These are phyloP conservation scores for Candida piceae DNA, from an alignment of 805 yeast genomes.

Conservation along the genomic window DNA sequence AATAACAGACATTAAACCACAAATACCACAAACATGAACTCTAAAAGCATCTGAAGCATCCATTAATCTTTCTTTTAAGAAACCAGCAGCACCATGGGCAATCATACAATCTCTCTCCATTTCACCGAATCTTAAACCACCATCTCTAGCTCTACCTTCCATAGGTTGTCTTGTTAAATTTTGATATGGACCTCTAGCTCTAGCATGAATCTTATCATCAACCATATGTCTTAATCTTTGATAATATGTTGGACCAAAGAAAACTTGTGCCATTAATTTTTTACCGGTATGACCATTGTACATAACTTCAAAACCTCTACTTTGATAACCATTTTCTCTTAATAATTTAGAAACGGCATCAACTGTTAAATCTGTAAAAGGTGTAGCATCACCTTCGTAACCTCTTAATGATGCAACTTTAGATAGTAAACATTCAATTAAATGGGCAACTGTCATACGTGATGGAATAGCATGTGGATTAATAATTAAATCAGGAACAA, in stretches of 20 bases:
- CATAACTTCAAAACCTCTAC: slow-evolving; percentile 98
- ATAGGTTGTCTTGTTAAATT: slow-evolving; percentile 97
- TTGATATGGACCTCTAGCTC: slow-evolving; percentile 99
- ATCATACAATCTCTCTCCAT: slow-evolving; percentile 99
- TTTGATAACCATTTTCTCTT: slow-evolving; percentile 94
- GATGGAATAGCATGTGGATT: slow-evolving; percentile 99
- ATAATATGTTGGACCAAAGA: slow-evolving; percentile 99
- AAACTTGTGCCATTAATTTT: slow-evolving; percentile 95
- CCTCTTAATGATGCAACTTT: slow-evolving; percentile 95
- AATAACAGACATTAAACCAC: slow-evolving; percentile 97
- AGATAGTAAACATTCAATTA: slow-evolving; percentile 94
- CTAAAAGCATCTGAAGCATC: slow-evolving; percentile 99
- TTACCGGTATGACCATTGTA: slow-evolving; percentile 99
- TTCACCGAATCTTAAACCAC: slow-evolving; percentile 98
- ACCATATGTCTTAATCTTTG: slow-evolving; percentile 99
- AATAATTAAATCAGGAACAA: slow-evolving; percentile 95
- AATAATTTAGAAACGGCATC: slow-evolving; percentile 91
- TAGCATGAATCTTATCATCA: slow-evolving; percentile 97
- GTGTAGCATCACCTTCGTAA: slow-evolving; percentile 98
- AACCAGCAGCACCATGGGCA: slow-evolving; percentile 99
- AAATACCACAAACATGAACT: slow-evolving; percentile 96
- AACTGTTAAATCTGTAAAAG: slow-evolving; percentile 96
- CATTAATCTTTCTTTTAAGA: slow-evolving; percentile 95
- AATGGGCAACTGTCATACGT: slow-evolving; percentile 99
- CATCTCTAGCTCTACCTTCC: slow-evolving; percentile 98